These are phyloP conservation scores for Anacardium occidentale DNA, from an alignment of 345 rosid genomes.

Conservation along the genomic window DNA sequence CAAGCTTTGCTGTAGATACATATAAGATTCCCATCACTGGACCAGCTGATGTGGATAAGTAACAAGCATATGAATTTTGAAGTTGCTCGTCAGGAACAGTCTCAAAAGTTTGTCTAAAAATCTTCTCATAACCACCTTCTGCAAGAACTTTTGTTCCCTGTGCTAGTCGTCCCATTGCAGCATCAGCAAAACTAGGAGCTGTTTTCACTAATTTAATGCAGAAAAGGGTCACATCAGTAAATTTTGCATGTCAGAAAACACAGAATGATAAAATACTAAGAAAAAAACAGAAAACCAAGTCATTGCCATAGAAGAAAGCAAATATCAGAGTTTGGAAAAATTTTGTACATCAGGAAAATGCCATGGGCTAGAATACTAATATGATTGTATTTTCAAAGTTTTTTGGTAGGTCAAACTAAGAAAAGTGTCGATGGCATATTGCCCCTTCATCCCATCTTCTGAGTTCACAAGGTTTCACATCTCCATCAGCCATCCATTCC, in stretches of 20 bases:
- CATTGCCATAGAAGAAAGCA: neutral
- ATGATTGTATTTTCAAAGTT: neutral
- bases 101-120: constrained; percentile 70
- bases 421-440: neutral
- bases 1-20: constrained; percentile 65
- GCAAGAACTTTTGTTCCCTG: constrained; percentile 77
- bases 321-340: constrained; percentile 1
- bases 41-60: constrained; percentile 81
- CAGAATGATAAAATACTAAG: neutral
- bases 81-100: constrained; percentile 69
- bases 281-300: neutral
- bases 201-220: constrained; percentile 55
- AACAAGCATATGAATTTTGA: constrained; percentile 63
- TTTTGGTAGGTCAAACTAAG: neutral
- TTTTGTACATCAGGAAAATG: neutral
- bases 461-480: neutral
- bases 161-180: constrained; percentile 82
- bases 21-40: constrained; percentile 81
- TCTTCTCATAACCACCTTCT: constrained; percentile 81
- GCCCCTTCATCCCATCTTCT: neutral
- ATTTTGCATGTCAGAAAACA: constrained; percentile 2
- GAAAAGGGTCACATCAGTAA: constrained; percentile 1
- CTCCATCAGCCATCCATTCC: no score
- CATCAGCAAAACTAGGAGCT: constrained; percentile 76
- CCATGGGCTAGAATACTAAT: neutral